Evolutionary conservation across 306 rosid genomes (phyloP), one percentile per base, ranked within the genome.

Genomic region (Quillaja saponaria): DNA sequence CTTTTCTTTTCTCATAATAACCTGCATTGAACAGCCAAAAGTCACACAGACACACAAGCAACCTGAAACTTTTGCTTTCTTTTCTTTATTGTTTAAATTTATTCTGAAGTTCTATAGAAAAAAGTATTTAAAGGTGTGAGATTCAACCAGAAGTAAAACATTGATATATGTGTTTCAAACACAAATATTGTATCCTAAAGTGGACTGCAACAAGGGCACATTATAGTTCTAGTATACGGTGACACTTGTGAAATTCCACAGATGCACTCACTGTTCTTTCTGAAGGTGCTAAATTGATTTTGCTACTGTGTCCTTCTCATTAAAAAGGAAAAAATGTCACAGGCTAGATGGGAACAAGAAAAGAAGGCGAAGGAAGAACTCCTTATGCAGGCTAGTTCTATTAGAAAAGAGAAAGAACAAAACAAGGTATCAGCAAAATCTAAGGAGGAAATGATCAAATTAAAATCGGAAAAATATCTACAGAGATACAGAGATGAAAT

Each of bases 271-370:
- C 58, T 45, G 10, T 71, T 73, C 61, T 63, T 50, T 65, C 40
- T 55, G 35, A 45, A 55, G 66, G 51, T 74, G 68, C 75, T 67
- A 67, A 64, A 47, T 78, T 67, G 61, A 73, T 63, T 71, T 54
- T 75, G 57, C 53, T 72, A 63, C 65, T 65, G 66, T 72, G 42
- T 66, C 66, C 69, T 83, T 81, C 87, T 85, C 71, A 91, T 76
- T 71, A 71, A 68, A 67, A 65, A 62, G 76, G 51, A 63, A 78
- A 77, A 8, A 67, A 47, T 72, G 68, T 82, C 72, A 58, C 96
- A 92, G 99, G 96, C 88, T 74, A 82, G 84, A 78, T 78, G 87
- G 85, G 62, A 75, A 39, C 82, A 82, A 49, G 94, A 80, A 67
- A 68, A 80, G 71, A 84, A 77, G 79, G 78, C 76, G 55, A 88